Percentiles rank a stretch among this genome's conserved stretches.
phyloP scores from a whole-genome alignment of 163 green algal species.

The Smithsoniella earleae region DNA sequence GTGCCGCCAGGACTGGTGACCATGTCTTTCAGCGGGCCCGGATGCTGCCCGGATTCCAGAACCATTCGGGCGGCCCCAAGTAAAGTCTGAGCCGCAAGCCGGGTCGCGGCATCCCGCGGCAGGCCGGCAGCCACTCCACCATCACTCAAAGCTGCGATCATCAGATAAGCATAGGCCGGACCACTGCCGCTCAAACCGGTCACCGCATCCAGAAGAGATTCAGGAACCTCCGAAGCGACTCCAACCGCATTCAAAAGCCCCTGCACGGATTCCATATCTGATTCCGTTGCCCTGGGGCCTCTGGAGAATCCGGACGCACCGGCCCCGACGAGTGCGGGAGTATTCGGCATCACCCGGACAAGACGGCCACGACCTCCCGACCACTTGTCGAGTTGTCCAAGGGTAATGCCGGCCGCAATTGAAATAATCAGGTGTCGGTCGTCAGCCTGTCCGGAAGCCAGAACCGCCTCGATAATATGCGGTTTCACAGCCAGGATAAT shows the following conservation, averaged over 20 bases:
- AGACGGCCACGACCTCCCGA: constrained; percentile 35
- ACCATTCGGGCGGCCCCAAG: constrained; percentile 93
- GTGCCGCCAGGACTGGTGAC: constrained; percentile 36
- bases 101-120: constrained; percentile 73
- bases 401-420: constrained; percentile 84
- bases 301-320: constrained; percentile 82
- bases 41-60: constrained; percentile 88
- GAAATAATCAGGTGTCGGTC: too few species aligned
- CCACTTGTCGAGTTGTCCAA: constrained; percentile 42
- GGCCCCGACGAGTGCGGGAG: constrained; percentile 90
- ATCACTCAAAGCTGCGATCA: constrained; percentile 93
- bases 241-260: constrained; percentile 74
- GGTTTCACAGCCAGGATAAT: too few species aligned
- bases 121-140: constrained; percentile 81
- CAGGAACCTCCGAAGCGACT: constrained; percentile 60
- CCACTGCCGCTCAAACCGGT: constrained; percentile 89
- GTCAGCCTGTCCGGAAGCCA: too few species aligned
- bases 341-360: constrained; percentile 98
- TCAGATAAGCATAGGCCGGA: constrained; percentile 90
- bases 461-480: too few species aligned
- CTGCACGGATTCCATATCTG: constrained; percentile 62
- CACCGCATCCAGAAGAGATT: constrained; percentile 87
- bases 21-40: constrained; percentile 72
- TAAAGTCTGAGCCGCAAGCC: constrained; percentile 88
- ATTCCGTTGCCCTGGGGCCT: constrained; percentile 42